Evolutionary conservation across 1,284 basidiomycete species (phyloP).

Genomic region (Xerocomus amazonicus): DNA sequence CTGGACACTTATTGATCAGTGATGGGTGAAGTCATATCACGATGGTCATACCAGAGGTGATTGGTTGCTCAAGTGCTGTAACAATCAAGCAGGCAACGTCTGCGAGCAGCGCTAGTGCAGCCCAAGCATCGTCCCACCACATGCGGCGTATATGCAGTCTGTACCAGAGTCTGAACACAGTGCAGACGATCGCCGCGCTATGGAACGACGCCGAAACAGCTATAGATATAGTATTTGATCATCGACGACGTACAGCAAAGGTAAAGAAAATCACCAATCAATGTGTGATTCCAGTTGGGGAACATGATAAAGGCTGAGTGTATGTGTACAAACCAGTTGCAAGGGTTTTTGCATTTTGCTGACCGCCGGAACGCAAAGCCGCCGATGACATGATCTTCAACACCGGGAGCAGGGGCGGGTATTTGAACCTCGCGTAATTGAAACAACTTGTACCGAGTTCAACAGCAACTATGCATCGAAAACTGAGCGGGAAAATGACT

Average conservation of each 20-base stretch:
- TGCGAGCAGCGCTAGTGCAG: slow-evolving; percentile 13
- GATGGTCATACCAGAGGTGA: background rate
- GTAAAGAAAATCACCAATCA: slow-evolving; percentile 12
- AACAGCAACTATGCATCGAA: background rate
- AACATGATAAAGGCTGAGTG: slow-evolving; percentile 19
- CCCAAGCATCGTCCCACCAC: slow-evolving; percentile 33
- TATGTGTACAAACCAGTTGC: background rate
- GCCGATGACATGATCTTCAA: background rate
- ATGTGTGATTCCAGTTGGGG: slow-evolving; percentile 10
- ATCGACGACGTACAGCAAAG: background rate
- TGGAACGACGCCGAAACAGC: slow-evolving; percentile 23
- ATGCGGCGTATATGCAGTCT: slow-evolving; percentile 16
- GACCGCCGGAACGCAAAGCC: background rate
- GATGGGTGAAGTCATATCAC: background rate
- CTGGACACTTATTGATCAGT: slow-evolving; percentile 7
- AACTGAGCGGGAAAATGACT: background rate
- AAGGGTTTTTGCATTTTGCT: background rate
- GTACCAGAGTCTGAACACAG: slow-evolving; percentile 27
- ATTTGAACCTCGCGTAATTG: background rate
- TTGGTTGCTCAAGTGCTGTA: slow-evolving; percentile 10
- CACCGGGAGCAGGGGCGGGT: background rate
- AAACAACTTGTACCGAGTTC: background rate
- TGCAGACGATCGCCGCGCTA: slow-evolving; percentile 20
- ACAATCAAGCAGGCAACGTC: slow-evolving; percentile 17
- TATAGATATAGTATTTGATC: slow-evolving; percentile 1